These are phyloP conservation scores for Tricholoma flavovirens DNA, from an alignment of 768 basidiomycete genomes.

Conservation along the genomic window DNA sequence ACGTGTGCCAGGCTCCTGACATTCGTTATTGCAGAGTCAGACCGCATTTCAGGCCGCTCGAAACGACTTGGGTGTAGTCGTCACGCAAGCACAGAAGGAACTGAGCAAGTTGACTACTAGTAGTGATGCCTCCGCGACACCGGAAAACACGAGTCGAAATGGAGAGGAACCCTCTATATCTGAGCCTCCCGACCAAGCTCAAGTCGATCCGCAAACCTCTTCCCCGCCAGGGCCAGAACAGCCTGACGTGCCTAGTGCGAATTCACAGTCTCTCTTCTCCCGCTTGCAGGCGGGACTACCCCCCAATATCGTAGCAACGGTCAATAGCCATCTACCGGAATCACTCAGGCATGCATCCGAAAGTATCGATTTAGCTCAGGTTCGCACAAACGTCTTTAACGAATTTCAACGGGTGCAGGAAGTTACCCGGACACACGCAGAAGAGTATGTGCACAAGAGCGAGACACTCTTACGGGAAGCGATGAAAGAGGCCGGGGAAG, in stretches of 20 bases:
- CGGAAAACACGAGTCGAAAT: constrained; percentile 15
- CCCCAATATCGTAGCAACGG: constrained; percentile 62
- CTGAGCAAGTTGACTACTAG: constrained; percentile 49
- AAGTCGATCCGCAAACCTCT: constrained; percentile 4
- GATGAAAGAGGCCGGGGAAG: constrained; percentile 76
- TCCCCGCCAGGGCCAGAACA: constrained; percentile 11
- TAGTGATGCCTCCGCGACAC: constrained; percentile 17
- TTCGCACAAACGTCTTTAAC: constrained; percentile 54
- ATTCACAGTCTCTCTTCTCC: constrained; percentile 48
- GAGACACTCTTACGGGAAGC: constrained; percentile 60
- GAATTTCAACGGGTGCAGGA: constrained; percentile 76
- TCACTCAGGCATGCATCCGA: constrained; percentile 56
- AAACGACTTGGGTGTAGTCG: constrained; percentile 68
- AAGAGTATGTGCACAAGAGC: constrained; percentile 79
- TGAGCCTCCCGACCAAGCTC: constrained; percentile 3
- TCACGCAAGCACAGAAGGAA: constrained; percentile 76
- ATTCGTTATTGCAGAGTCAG: constrained; percentile 50
- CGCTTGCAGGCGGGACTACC: constrained; percentile 72
- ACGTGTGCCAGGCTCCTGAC: constrained; percentile 6
- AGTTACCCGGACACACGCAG: constrained; percentile 68
- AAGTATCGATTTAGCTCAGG: constrained; percentile 61
- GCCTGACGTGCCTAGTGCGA: constrained; percentile 19
- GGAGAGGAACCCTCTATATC: constrained; percentile 1
- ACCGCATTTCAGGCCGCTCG: constrained; percentile 60
- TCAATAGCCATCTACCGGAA: constrained; percentile 66